Percentiles rank a stretch among this genome's conserved stretches.
Evolutionary conservation across 176 grass and related monocot species (phyloP).

Genomic region (Phyllostachys edulis): DNA sequence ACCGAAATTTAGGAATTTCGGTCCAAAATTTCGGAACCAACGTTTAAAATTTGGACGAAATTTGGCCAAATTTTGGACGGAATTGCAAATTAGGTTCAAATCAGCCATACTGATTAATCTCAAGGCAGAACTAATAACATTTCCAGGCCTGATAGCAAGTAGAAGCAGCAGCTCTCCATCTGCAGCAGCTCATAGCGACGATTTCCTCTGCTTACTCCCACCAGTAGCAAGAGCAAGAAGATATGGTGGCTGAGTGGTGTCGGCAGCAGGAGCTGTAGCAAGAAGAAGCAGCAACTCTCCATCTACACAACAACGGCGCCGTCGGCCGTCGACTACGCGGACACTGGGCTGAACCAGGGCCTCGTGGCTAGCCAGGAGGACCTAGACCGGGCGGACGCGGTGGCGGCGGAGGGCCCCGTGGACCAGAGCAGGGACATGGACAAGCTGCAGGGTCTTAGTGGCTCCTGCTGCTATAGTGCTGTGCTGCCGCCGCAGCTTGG

Average conservation of each 20-base stretch:
- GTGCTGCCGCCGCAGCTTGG: too few relatives aligned
- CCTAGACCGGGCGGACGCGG: slow-evolving; percentile 63
- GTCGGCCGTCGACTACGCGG: slow-evolving; percentile 19
- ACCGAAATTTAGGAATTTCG: too few relatives aligned
- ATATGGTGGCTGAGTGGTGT: background rate
- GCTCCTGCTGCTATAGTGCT: too few relatives aligned
- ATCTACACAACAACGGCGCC: slow-evolving; percentile 39
- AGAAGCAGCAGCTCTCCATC: too few relatives aligned
- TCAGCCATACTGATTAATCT: too few relatives aligned
- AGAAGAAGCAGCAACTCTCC: background rate
- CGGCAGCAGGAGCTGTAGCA: background rate
- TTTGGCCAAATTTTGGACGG: too few relatives aligned
- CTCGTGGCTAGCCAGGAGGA: slow-evolving; percentile 80
- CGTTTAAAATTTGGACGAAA: too few relatives aligned
- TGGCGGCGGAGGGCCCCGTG: slow-evolving; percentile 28
- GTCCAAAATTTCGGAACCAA: too few relatives aligned
- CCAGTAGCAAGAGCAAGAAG: background rate
- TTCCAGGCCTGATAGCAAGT: too few relatives aligned
- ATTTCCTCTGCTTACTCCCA: background rate
- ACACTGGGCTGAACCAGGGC: slow-evolving; percentile 70
- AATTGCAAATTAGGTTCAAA: too few relatives aligned
- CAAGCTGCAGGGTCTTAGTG: slow-evolving; percentile 85
- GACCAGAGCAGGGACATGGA: slow-evolving; percentile 61
- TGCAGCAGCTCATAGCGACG: too few relatives aligned
- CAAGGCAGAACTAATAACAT: too few relatives aligned